Evolutionary conservation across 2,329 filamentous ascomycete genomes (phyloP), one percentile per base, ranked within the genome.

Genomic region (Aspergillus sp.): DNA sequence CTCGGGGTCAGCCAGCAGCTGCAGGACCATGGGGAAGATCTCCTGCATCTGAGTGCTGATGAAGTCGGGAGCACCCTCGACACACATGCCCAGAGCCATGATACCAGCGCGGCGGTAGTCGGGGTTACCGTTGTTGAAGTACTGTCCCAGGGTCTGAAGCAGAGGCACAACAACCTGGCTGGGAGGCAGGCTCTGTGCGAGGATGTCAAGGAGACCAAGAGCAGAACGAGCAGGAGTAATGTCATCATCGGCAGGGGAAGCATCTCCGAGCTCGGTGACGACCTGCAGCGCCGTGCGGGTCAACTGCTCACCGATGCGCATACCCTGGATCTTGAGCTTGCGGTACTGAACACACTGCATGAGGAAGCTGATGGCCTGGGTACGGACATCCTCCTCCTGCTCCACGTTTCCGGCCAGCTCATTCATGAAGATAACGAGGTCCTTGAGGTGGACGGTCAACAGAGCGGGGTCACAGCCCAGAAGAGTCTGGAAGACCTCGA

Each of bases 41-140:
- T 89, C 86, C 71, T 89, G 84, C 64, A 98, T 86, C 78, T 99
- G 95, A 19, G 93, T 96, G 65, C 91, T 92, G 72, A 98, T 92
- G 78, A 98, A 99, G 77, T 99, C 95, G 15, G 95, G 95, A 30
- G 95, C 94, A 69, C 95, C 95, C 82, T 98, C 95, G 56, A 96
- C 94, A 69, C 91, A 94, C 82, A 94, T 96, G 61, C 94, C 94
- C 5, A 99, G 85, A 52, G 94, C 90, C 64, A 98, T 84, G 73
- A 98, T 95, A 78, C 91, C 93, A 57, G 94, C 93, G 78, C 94
- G 90, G 62, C 94, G 89, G 80, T 90, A 90, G 69, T 91, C 88
- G 38, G 92, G 85, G 71, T 96, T 85, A 61, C 84, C 78, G 72
- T 87, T 88, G 68, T 85, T 85, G 67, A 94, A 91, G 73, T 95